Base-by-base conservation (phyloP, 345 rosid genomes). In the Rubroshorea leprosula region DNA sequence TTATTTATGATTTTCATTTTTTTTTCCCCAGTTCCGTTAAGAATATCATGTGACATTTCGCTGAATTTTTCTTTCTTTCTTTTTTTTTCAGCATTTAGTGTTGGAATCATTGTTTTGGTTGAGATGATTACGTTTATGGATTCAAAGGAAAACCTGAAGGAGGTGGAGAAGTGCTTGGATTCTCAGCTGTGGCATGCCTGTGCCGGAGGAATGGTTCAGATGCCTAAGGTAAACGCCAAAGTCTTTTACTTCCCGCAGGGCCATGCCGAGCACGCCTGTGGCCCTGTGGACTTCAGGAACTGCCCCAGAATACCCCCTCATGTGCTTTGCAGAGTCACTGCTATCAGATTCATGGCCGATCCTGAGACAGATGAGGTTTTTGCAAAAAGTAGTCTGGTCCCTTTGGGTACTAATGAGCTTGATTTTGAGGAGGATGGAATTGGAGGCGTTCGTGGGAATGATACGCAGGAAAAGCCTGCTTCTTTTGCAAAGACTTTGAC, bases 171-270 rank as follows among this genome's bases (percentile, higher is more conserved):
- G 59, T 76, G 81, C 56, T 75, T 85, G 62, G 86, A 80, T 70
- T 85, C 89, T 58, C 89, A 78, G 54, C 71, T 85, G 65, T 85
- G 92, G 92, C 92, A 85, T 56, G 89, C 92, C 58, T 85, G 92
- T 59, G 89, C 92, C 13, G 92, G 92, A 20, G 83, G 89, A n/a
- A 80, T 85, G 92, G 84, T 85, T 25, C 89, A 82, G 63, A 80
- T 80, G 81, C 92, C 92, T 18, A 55, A 76, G 1, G 47, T 80
- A 19, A 76, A 70, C 70, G 26, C 84, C 43, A 85, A 69, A 70
- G 78, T 85, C 24, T 69, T 68, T 45, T 85, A 85, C 68, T 85
- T 85, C 56, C 92, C 92, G 20, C 92, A 85, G 48, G 92, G 92
- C 53, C 92, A 85, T 31, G 82, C 81, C 0, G 92, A 85, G 73